Evolutionary conservation across 2,329 filamentous ascomycete species (phyloP).

Genomic region (Boeremia exigua): DNA sequence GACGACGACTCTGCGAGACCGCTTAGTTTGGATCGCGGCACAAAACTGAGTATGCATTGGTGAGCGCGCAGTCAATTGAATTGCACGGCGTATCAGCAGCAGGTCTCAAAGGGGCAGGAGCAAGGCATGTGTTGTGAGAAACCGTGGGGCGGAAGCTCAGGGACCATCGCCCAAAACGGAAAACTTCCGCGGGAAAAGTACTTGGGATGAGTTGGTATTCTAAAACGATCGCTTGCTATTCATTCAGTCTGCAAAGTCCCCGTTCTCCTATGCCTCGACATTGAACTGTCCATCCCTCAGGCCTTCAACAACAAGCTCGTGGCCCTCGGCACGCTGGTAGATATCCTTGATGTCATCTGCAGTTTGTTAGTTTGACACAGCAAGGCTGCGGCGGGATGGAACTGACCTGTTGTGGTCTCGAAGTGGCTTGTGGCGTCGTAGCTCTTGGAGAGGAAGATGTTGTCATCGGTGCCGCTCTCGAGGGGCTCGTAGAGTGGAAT

Average conservation of each 20-base stretch:
- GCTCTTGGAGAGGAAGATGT: slow-evolving; percentile 97
- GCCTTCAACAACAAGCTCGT: slow-evolving; percentile 87
- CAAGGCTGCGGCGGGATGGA: not conserved
- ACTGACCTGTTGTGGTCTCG: slow-evolving; percentile 76
- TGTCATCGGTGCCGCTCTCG: slow-evolving; percentile 81
- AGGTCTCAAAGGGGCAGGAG: no score
- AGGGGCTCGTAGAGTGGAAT: slow-evolving; percentile 94
- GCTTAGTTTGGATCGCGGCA: not conserved
- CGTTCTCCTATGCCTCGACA: slow-evolving; percentile 56
- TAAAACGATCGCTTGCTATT: slow-evolving; percentile 20
- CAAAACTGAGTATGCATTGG: no score
- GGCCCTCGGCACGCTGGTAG: slow-evolving; percentile 80
- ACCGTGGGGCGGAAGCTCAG: slow-evolving; percentile 5
- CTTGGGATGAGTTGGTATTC: slow-evolving; percentile 12
- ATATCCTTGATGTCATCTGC: slow-evolving; percentile 94
- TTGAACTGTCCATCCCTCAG: slow-evolving; percentile 79
- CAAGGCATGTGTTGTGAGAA: not conserved
- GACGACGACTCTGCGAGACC: not conserved
- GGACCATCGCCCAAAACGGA: slow-evolving; percentile 15
- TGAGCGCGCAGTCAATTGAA: not conserved
- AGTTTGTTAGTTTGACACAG: slow-evolving; percentile 27
- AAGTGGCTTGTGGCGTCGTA: slow-evolving; percentile 99
- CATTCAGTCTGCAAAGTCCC: slow-evolving; percentile 5
- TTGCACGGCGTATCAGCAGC: not conserved
- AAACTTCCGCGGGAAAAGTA: not conserved